A percentile compares a stretch with the other conserved stretches of the same genome.
phyloP scores from a whole-genome alignment of 345 rosid species.

The Populus davidiana region DNA sequence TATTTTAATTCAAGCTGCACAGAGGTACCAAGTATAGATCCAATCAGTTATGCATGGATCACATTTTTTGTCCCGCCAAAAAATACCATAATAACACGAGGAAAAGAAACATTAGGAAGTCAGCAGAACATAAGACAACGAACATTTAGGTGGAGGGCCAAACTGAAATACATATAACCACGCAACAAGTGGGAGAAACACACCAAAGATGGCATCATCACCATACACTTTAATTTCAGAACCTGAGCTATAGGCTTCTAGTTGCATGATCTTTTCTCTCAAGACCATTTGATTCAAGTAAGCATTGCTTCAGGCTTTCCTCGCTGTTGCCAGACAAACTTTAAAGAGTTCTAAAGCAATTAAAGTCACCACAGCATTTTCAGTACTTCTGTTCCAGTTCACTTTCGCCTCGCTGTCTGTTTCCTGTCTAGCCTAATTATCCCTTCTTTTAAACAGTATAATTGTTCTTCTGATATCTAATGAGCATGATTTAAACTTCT shows the following conservation, averaged over 20 bases:
- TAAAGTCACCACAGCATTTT: background rate
- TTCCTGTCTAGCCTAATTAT: background rate
- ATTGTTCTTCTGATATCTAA: background rate
- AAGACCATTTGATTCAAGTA: background rate
- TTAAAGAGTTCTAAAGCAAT: background rate
- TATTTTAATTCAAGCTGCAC: conserved; percentile 77
- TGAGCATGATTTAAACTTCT: background rate
- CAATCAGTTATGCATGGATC: background rate
- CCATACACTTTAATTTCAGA: background rate
- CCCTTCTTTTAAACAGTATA: background rate
- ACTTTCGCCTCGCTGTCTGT: background rate
- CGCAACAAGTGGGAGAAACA: background rate
- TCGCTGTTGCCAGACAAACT: background rate
- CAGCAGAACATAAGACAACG: background rate
- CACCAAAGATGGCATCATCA: background rate
- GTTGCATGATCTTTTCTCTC: background rate
- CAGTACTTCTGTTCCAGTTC: background rate
- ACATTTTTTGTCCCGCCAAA: background rate
- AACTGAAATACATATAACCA: background rate
- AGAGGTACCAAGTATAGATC: background rate
- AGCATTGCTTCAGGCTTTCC: background rate
- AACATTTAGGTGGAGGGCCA: background rate
- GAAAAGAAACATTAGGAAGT: background rate
- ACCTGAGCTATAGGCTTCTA: background rate
- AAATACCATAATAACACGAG: background rate